These are phyloP conservation scores for Leccinellum albellum DNA, from an alignment of 768 basidiomycete genomes.

Conservation along the genomic window DNA sequence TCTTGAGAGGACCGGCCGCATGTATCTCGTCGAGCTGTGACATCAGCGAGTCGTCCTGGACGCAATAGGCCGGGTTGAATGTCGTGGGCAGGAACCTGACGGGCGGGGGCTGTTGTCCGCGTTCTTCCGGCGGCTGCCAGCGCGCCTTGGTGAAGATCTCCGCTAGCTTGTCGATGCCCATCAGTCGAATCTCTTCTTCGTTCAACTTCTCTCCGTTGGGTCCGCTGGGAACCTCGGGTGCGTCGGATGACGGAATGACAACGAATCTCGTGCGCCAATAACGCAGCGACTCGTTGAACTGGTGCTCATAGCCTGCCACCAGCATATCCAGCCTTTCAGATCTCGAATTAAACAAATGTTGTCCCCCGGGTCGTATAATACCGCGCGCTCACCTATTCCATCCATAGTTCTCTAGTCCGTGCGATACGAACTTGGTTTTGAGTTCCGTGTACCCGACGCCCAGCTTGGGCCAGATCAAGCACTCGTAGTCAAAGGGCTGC, in stretches of 20 bases:
- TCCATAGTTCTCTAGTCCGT: slow-evolving; percentile 77
- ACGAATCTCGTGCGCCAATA: slow-evolving; percentile 96
- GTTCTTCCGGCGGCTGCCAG: slow-evolving; percentile 57
- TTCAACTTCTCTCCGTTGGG: slow-evolving; percentile 71
- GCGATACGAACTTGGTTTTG: slow-evolving; percentile 67
- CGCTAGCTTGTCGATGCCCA: slow-evolving; percentile 89
- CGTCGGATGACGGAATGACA: slow-evolving; percentile 80
- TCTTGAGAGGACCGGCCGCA: slow-evolving; percentile 65
- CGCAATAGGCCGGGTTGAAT: slow-evolving; percentile 72
- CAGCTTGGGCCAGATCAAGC: slow-evolving; percentile 90
- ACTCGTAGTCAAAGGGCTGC: slow-evolving; percentile 72
- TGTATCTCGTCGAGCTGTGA: slow-evolving; percentile 80
- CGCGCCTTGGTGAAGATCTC: slow-evolving; percentile 83
- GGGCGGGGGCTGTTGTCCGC: slow-evolving; percentile 45
- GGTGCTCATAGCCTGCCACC: slow-evolving; percentile 75
- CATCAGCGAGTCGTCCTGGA: slow-evolving; percentile 76
- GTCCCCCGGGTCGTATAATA: not conserved
- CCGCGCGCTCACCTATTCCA: slow-evolving; percentile 68
- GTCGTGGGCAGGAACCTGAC: slow-evolving; percentile 83
- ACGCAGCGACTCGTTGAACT: slow-evolving; percentile 75
- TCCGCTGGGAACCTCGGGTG: slow-evolving; percentile 51
- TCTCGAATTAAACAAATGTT: not conserved
- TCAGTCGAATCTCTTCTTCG: slow-evolving; percentile 82
- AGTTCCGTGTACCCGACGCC: slow-evolving; percentile 85
- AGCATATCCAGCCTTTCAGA: slow-evolving; percentile 72